A percentile compares a stretch with the other conserved stretches of the same genome.
phyloP scores from a whole-genome alignment of 169 alveolate genomes.

The Amoebophrya sp. region DNA sequence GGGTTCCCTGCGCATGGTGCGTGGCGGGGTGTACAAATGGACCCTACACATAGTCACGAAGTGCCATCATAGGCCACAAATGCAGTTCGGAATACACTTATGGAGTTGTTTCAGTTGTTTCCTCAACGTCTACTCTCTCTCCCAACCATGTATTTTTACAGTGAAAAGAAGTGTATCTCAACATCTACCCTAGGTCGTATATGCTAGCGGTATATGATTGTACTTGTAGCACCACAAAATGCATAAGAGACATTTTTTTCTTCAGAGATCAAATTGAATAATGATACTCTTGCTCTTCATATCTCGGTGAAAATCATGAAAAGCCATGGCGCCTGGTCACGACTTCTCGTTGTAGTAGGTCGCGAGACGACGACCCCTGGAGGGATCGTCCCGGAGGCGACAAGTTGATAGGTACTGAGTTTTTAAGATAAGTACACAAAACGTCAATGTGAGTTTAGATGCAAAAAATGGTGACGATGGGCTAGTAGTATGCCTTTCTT shows the following conservation, averaged over 20 bases:
- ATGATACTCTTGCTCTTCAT: too few species aligned
- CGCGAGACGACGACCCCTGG: constrained; percentile 34
- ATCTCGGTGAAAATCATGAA: constrained; percentile 17
- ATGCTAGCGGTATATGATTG: too few species aligned
- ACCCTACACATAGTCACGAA: neutral
- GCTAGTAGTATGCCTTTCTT: too few species aligned
- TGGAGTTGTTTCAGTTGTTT: neutral
- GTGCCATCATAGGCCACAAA: constrained; percentile 31
- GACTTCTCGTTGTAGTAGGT: neutral
- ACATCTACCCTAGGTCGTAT: neutral
- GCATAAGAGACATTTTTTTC: too few species aligned
- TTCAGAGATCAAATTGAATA: too few species aligned
- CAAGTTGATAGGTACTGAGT: neutral
- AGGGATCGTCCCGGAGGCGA: constrained; percentile 22
- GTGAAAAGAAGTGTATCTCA: neutral
- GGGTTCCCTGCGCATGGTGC: neutral
- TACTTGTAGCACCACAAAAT: too few species aligned
- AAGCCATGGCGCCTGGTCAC: constrained; percentile 34
- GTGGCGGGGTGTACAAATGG: constrained; percentile 9
- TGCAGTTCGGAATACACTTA: constrained; percentile 37
- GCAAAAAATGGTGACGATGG: too few species aligned
- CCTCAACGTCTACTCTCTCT: neutral
- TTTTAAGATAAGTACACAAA: neutral
- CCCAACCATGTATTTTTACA: neutral
- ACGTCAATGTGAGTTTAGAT: neutral